Evolutionary conservation across 306 rosid genomes (phyloP), one percentile per base, ranked within the genome.

Genomic region (Cicer cuneatum): DNA sequence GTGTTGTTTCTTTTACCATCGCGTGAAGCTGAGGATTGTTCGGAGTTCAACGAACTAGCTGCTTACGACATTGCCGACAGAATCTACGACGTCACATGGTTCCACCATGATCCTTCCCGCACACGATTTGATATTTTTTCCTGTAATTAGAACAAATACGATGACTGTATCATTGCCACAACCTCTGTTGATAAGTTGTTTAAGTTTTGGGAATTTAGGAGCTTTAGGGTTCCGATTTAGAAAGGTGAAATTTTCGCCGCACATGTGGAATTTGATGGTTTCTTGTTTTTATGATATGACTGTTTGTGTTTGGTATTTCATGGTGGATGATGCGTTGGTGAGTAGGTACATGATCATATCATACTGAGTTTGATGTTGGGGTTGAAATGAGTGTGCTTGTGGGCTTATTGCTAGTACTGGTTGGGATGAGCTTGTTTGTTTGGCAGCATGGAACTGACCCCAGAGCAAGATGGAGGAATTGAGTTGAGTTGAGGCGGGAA

Each of bases 361-460:
- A 92, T 38, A 86, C 93, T 0, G 97, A 94, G 64, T 94, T 94
- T 61, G 93, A 93, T 0, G 99, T 94, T 11, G 99, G 97, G 16
- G 86, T 92, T 0, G 99, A 92, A 73, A 83, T 91, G 93, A 94
- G 98, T 10, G 93, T 94, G 12, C 90, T 94, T 11, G 97, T 92
- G 99, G 99, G 29, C 88, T 94, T 42, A 76, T 94, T 47, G 97
- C 99, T 0, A 94, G 96, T 42, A 89, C 96, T 1, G 96, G 95
- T 1, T 94, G 99, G 97, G 97, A 94, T 64, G 96, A 92, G 83
- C 92, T 88, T 64, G 99, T 80, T 48, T 41, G 96, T 91, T 33
- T 92, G 99, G 97, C 97, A 90, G 83, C 88, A 91, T 74, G 93
- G 97, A 10, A 90, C 93, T 14, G 98, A 94, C 12, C 98, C 96